These are phyloP conservation scores for Diaporthe nobilis DNA, from an alignment of 2,329 filamentous ascomycete genomes.

Conservation along the genomic window DNA sequence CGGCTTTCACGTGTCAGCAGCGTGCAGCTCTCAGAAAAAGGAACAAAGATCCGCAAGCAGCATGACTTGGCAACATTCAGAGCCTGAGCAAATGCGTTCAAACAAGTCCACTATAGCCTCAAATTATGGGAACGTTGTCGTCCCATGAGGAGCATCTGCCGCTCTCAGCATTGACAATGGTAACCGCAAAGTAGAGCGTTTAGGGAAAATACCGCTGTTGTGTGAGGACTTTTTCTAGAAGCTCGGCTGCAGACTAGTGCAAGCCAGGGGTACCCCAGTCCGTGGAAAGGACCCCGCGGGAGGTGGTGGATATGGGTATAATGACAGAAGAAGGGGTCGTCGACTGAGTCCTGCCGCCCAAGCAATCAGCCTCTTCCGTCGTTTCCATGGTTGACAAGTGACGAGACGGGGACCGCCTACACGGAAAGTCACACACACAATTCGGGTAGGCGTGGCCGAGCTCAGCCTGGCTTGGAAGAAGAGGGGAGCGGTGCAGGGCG, in stretches of 20 bases:
- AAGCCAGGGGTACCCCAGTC: conserved; percentile 28
- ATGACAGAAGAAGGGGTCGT: background rate
- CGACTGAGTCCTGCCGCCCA: background rate
- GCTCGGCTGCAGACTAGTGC: conserved; percentile 1
- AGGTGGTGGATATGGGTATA: background rate
- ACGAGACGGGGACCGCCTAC: background rate
- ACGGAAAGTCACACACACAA: background rate
- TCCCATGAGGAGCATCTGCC: background rate
- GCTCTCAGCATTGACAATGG: background rate
- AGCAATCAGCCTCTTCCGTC: background rate
- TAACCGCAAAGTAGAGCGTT: too few relatives aligned
- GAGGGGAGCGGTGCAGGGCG: background rate
- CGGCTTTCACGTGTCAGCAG: conserved; percentile 30
- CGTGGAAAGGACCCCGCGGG: background rate
- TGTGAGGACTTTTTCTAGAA: conserved; percentile 32
- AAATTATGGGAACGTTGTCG: too few relatives aligned
- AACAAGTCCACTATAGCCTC: background rate
- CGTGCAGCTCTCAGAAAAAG: background rate
- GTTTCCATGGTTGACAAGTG: background rate
- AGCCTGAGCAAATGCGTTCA: too few relatives aligned
- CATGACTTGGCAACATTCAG: background rate
- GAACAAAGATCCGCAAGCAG: background rate
- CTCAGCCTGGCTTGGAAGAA: background rate
- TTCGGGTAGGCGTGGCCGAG: background rate
- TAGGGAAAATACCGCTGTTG: background rate